Conservation (phyloP, 1,139 yeast genomes). For the Sugiyamaella grinbergsii region DNA sequence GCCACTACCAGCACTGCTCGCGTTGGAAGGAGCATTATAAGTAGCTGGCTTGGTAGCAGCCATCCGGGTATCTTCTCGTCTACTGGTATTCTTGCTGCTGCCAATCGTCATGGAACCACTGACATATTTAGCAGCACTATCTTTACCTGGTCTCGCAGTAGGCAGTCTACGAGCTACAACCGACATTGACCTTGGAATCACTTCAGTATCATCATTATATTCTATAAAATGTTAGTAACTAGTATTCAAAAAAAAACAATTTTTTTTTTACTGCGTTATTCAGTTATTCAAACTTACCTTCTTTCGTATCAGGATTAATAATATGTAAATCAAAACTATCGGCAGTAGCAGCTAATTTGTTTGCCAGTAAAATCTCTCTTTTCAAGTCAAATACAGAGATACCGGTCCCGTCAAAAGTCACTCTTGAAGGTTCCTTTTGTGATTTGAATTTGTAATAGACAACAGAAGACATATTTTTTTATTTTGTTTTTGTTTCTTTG, state of each 20-base stretch:
- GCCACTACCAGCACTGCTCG: constrained; percentile 34
- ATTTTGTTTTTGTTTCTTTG: constrained; percentile 5
- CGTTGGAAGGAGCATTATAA: constrained; percentile 29
- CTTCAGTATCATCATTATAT: constrained; percentile 78
- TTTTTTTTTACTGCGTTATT: background rate
- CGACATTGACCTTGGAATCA: constrained; percentile 83
- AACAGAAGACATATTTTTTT: constrained; percentile 76
- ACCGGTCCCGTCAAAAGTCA: constrained; percentile 94
- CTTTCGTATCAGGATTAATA: constrained; percentile 77
- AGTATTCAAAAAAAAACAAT: too few species aligned
- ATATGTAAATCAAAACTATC: constrained; percentile 73
- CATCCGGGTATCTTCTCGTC: constrained; percentile 34
- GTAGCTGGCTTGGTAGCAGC: constrained; percentile 26
- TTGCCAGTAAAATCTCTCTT: constrained; percentile 80
- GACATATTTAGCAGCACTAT: constrained; percentile 66
- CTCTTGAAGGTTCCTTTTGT: constrained; percentile 76
- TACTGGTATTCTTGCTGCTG: constrained; percentile 34
- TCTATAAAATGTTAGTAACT: constrained; percentile 44
- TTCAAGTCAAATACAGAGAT: constrained; percentile 92
- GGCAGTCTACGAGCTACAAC: constrained; percentile 84
- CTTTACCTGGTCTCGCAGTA: constrained; percentile 61
- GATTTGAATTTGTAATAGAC: constrained; percentile 86
- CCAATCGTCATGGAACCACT: constrained; percentile 52
- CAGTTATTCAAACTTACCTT: constrained; percentile 40
- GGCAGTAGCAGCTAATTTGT: constrained; percentile 78